A percentile compares a stretch with the other conserved stretches of the same genome.
phyloP scores from a whole-genome alignment of 2,329 filamentous ascomycete species.

The Colletotrichum liaoningense region DNA sequence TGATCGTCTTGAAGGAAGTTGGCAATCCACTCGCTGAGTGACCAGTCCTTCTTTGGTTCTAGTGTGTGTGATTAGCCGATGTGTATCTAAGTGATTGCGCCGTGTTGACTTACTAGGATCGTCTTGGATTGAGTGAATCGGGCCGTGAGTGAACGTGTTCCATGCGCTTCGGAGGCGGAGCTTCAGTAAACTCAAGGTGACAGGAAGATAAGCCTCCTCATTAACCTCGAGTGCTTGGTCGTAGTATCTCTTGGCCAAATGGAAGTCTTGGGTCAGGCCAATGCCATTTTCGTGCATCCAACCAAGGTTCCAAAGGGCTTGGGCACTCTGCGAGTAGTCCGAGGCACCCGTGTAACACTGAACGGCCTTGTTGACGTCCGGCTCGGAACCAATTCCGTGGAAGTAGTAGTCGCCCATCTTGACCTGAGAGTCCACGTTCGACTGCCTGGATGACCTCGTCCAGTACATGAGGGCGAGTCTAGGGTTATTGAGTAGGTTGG shows the following conservation, averaged over 20 bases:
- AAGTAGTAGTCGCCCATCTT: constrained; percentile 99
- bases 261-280: constrained; percentile 93
- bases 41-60: constrained; percentile 80
- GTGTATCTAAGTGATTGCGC: not conserved
- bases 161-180: constrained; percentile 88
- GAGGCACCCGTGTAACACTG: constrained; percentile 93
- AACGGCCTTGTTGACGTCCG: constrained; percentile 86
- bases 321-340: constrained; percentile 90
- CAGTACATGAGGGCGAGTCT: constrained; percentile 87
- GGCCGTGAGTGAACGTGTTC: constrained; percentile 93
- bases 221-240: constrained; percentile 93
- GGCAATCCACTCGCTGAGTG: constrained; percentile 85
- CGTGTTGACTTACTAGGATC: constrained; percentile 75
- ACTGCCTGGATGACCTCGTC: constrained; percentile 93
- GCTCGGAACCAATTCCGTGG: constrained; percentile 77
- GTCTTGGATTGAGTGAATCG: constrained; percentile 90
- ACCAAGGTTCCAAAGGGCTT: constrained; percentile 95
- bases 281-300: constrained; percentile 99
- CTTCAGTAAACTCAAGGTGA: constrained; percentile 88
- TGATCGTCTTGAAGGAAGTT: constrained; percentile 83
- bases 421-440: constrained; percentile 92
- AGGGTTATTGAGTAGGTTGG: constrained; percentile 61
- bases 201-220: constrained; percentile 91
- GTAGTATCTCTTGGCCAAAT: constrained; percentile 96
- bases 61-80: constrained; percentile 42